Conservation (phyloP, 306 rosid species). For the Alnus glutinosa region DNA sequence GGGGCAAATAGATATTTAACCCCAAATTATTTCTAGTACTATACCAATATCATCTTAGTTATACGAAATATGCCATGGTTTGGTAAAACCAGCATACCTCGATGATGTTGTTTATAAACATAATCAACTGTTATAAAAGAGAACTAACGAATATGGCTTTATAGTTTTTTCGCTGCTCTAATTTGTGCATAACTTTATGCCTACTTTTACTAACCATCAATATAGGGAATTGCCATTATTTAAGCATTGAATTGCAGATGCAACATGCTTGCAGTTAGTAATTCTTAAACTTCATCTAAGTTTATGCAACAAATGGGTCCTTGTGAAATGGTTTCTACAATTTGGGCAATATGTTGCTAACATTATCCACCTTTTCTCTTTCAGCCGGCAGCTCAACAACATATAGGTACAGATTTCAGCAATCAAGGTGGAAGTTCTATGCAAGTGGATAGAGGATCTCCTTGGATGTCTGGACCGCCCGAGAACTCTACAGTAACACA, state of each 20-base stretch:
- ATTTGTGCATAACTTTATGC: background rate
- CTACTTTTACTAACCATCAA: background rate
- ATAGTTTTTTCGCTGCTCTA: background rate
- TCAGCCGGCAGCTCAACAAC: constrained; percentile 69
- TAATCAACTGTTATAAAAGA: background rate
- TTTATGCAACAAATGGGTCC: background rate
- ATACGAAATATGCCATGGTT: background rate
- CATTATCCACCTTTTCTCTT: background rate
- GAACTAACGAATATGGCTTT: background rate
- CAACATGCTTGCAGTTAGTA: background rate
- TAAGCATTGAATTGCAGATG: background rate
- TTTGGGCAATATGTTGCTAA: background rate
- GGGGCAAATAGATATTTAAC: too few relatives aligned
- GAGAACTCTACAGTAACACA: constrained; percentile 55
- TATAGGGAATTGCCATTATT: background rate
- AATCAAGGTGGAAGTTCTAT: constrained; percentile 66
- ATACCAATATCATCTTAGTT: background rate
- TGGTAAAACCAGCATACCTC: background rate
- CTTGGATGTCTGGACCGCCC: constrained; percentile 65
- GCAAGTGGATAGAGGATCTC: constrained; percentile 76
- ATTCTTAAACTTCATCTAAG: background rate
- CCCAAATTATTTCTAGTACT: too few relatives aligned
- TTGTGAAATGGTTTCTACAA: background rate
- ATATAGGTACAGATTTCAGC: constrained; percentile 63
- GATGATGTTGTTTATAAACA: background rate